Percentiles rank a stretch among this genome's conserved stretches.
These are phyloP conservation scores for Plasmodium sp. DNA, from an alignment of 169 alveolate species.

Conservation along the genomic window DNA sequence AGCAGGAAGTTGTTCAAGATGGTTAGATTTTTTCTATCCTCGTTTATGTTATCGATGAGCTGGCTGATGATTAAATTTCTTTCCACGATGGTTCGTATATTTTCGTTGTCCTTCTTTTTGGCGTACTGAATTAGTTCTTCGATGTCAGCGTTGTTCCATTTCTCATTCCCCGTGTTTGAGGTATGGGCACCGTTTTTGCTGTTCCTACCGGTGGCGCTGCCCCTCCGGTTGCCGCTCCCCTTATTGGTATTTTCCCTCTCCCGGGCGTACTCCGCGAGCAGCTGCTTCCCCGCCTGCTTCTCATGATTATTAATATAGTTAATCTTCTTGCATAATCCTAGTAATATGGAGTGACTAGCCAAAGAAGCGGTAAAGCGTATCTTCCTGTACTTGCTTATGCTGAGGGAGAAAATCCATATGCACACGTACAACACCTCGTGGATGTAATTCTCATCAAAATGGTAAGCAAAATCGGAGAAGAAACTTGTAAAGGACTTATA, in stretches of 20 bases:
- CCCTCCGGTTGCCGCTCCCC: not conserved
- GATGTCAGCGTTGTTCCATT: conserved; percentile 2
- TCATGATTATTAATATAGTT: conserved; percentile 70
- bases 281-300: conserved; percentile 60
- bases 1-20: conserved; percentile 57
- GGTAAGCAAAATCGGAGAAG: conserved; percentile 64
- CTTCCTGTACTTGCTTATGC: conserved; percentile 71
- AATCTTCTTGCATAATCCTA: conserved; percentile 71
- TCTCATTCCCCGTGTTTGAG: not conserved
- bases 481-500: conserved; percentile 54
- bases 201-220: not conserved
- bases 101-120: not conserved
- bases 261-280: conserved; percentile 49
- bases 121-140: conserved; percentile 49
- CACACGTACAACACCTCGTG: conserved; percentile 65
- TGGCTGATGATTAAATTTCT: conserved; percentile 70
- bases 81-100: conserved; percentile 18
- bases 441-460: conserved; percentile 71
- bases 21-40: conserved; percentile 66
- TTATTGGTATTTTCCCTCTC: conserved; percentile 31
- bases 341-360: conserved; percentile 52
- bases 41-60: conserved; percentile 51
- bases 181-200: not conserved
- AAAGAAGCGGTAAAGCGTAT: conserved; percentile 64
- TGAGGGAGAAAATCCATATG: conserved; percentile 70